These are phyloP conservation scores for Tuber calosporum DNA, from an alignment of 495 filamentous ascomycete species.

Conservation along the genomic window DNA sequence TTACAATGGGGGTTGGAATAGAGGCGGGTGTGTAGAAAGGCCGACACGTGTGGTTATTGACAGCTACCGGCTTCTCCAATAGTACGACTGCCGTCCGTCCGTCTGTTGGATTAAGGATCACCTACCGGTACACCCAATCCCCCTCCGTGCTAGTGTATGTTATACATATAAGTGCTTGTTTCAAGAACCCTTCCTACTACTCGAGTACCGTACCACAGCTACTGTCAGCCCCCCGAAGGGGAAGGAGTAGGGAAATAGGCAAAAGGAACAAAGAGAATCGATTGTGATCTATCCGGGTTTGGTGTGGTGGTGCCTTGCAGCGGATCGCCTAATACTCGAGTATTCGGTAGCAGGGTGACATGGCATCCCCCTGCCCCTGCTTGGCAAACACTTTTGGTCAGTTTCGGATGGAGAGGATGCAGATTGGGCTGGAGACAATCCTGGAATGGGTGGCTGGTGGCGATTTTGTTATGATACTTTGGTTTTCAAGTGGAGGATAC, in stretches of 20 bases:
- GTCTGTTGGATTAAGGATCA: neutral
- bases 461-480: neutral
- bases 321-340: slow-evolving; percentile 1
- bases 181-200: neutral
- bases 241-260: neutral
- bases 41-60: neutral
- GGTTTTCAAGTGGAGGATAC: neutral
- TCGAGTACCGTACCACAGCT: neutral
- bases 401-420: neutral
- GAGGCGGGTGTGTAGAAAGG: neutral
- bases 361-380: neutral
- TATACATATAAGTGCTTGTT: neutral
- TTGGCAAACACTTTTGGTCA: neutral
- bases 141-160: neutral
- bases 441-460: neutral
- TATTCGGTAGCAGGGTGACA: neutral
- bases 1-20: neutral
- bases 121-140: neutral
- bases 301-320: slow-evolving; percentile 12
- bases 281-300: neutral
- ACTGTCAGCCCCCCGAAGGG: neutral
- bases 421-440: neutral
- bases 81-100: neutral
- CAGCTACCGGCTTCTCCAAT: neutral
- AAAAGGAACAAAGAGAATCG: neutral